Percentiles rank a stretch among this genome's conserved stretches.
phyloP scores from a whole-genome alignment of 1,284 basidiomycete species.

The Leccinum pachyderme region DNA sequence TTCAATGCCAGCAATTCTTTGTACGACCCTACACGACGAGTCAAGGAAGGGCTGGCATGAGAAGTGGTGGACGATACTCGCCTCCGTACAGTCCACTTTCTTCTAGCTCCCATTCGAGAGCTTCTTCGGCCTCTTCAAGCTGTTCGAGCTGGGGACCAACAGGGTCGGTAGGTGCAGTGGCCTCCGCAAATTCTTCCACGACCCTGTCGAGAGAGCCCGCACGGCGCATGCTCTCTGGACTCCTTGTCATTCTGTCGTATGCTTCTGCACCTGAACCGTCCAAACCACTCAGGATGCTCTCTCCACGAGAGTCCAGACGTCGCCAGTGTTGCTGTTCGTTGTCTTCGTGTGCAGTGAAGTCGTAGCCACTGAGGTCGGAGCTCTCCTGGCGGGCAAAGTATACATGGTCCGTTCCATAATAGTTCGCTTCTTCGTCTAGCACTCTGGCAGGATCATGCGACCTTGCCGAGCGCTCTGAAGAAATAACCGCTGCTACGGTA shows the following conservation, averaged over 20 bases:
- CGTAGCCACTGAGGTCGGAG: conserved; percentile 22
- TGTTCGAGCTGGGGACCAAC: conserved; percentile 15
- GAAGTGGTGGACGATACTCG: conserved; percentile 27
- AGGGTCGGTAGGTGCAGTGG: conserved; percentile 3
- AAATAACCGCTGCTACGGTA: conserved; percentile 29
- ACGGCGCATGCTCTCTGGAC: conserved; percentile 35
- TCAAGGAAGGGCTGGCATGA: conserved; percentile 6
- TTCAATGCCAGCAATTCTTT: conserved; percentile 49
- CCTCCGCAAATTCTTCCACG: conserved; percentile 41
- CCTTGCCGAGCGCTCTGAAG: conserved; percentile 16
- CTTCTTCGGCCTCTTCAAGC: conserved; percentile 33
- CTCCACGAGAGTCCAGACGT: conserved; percentile 32
- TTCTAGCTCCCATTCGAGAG: conserved; percentile 54
- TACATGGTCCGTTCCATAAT: conserved; percentile 16
- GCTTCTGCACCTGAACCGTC: conserved; percentile 26
- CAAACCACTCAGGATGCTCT: conserved; percentile 34
- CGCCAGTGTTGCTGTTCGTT: conserved; percentile 29
- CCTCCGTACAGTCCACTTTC: conserved; percentile 60
- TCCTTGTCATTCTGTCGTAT: conserved; percentile 22
- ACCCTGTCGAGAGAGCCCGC: conserved; percentile 40
- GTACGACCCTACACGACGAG: conserved; percentile 55
- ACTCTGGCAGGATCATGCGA: conserved; percentile 19
- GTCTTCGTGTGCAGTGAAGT: conserved; percentile 23
- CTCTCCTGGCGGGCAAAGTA: conserved; percentile 11
- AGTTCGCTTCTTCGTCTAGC: conserved; percentile 11